Evolutionary conservation across 2,329 filamentous ascomycete genomes (phyloP).

Genomic region (Penicillium fuscoglaucum): DNA sequence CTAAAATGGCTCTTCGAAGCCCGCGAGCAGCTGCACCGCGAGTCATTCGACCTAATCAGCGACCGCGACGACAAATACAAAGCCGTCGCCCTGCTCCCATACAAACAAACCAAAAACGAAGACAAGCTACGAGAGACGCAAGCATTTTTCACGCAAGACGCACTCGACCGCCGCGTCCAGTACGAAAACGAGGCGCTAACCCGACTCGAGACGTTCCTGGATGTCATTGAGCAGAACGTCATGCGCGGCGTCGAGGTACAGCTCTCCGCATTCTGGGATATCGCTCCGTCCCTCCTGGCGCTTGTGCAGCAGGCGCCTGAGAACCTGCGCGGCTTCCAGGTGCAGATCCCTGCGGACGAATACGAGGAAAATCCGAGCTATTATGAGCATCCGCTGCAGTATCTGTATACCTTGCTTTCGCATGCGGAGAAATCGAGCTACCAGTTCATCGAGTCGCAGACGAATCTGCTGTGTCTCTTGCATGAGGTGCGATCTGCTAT

Average conservation of each 20-base stretch:
- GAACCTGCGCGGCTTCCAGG: slow-evolving; percentile 58
- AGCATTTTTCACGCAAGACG: slow-evolving; percentile 79
- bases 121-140: slow-evolving; percentile 78
- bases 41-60: slow-evolving; percentile 79
- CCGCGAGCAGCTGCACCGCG: slow-evolving; percentile 81
- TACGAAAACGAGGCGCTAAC: slow-evolving; percentile 71
- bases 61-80: slow-evolving; percentile 86
- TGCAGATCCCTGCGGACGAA: slow-evolving; percentile 77
- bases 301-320: slow-evolving; percentile 77
- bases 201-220: slow-evolving; percentile 73
- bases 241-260: slow-evolving; percentile 86
- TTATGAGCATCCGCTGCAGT: slow-evolving; percentile 78
- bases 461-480: slow-evolving; percentile 81
- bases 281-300: slow-evolving; percentile 76
- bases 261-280: slow-evolving; percentile 95
- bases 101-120: slow-evolving; percentile 68
- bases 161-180: slow-evolving; percentile 66
- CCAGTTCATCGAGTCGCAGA: slow-evolving; percentile 95
- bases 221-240: slow-evolving; percentile 80
- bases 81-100: slow-evolving; percentile 78
- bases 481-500: slow-evolving; percentile 86
- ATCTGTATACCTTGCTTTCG: slow-evolving; percentile 78
- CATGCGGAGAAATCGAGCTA: slow-evolving; percentile 92
- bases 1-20: slow-evolving; percentile 97
- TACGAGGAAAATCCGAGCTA: slow-evolving; percentile 83